Percentiles rank a stretch among this genome's conserved stretches.
These are phyloP conservation scores for Pyricularia pennisetigena DNA, from an alignment of 2,329 filamentous ascomycete genomes.

Conservation along the genomic window DNA sequence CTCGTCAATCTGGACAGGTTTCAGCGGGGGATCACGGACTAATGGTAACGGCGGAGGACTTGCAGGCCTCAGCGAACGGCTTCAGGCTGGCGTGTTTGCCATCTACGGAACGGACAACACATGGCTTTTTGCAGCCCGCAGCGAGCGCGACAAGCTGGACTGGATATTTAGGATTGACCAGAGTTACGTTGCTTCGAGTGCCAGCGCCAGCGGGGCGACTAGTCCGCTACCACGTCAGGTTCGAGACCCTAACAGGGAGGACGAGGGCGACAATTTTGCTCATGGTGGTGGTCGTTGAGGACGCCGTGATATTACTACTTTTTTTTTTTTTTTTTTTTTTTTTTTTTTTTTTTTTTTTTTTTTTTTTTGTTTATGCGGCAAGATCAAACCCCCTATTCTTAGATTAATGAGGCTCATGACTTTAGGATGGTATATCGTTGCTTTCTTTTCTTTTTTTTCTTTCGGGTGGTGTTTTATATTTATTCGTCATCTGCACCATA, in stretches of 20 bases:
- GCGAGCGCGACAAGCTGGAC: slow-evolving; percentile 86
- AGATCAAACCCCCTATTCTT: background rate
- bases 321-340: too few relatives aligned
- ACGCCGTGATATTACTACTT: background rate
- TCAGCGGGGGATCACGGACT: slow-evolving; percentile 12
- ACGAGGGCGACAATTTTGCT: slow-evolving; percentile 1
- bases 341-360: background rate
- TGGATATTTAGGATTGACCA: slow-evolving; percentile 96
- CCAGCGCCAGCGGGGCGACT: slow-evolving; percentile 28
- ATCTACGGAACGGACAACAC: slow-evolving; percentile 92
- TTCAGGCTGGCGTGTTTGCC: slow-evolving; percentile 73
- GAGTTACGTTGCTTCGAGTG: slow-evolving; percentile 46
- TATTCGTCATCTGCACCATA: background rate
- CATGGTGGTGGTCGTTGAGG: background rate
- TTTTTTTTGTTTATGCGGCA: background rate
- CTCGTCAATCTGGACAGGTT: slow-evolving; percentile 45
- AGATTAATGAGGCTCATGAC: background rate
- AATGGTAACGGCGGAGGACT: slow-evolving; percentile 27
- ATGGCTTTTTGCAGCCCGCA: slow-evolving; percentile 85
- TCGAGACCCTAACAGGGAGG: background rate
- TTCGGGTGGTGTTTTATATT: background rate
- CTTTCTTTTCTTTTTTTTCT: background rate
- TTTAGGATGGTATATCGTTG: background rate
- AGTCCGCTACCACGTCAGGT: slow-evolving; percentile 18
- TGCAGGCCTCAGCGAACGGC: slow-evolving; percentile 44